A percentile compares a stretch with the other conserved stretches of the same genome.
Evolutionary conservation across 2,329 filamentous ascomycete species (phyloP).

Genomic region (Teratosphaeria gauchensis): DNA sequence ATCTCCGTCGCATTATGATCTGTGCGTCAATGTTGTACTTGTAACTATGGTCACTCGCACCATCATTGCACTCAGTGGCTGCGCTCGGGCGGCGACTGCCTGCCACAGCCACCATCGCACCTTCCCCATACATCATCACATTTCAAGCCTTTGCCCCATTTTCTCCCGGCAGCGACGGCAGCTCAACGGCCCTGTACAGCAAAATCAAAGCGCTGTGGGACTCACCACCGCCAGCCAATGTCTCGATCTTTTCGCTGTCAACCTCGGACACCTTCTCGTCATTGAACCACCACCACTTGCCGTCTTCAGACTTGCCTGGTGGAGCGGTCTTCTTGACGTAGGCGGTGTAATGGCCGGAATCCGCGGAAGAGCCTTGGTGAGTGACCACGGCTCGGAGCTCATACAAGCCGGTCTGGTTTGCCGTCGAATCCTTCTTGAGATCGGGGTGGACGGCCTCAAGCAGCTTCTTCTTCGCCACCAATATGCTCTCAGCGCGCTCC

Average conservation of each 20-base stretch:
- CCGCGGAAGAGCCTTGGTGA: slow-evolving; percentile 90
- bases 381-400: slow-evolving; percentile 90
- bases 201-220: slow-evolving; percentile 74
- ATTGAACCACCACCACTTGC: slow-evolving; percentile 99
- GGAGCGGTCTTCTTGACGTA: slow-evolving; percentile 90
- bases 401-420: slow-evolving; percentile 91
- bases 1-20: too few relatives aligned
- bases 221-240: slow-evolving; percentile 73
- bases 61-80: background rate
- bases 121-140: background rate
- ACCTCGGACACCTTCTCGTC: slow-evolving; percentile 96
- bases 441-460: slow-evolving; percentile 65
- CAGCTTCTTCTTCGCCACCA: slow-evolving; percentile 80
- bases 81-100: background rate
- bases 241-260: slow-evolving; percentile 79
- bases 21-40: too few relatives aligned
- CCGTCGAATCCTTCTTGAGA: slow-evolving; percentile 65
- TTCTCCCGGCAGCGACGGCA: slow-evolving; percentile 39
- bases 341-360: slow-evolving; percentile 95
- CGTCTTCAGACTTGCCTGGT: slow-evolving; percentile 75
- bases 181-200: slow-evolving; percentile 64
- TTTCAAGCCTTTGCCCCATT: slow-evolving; percentile 4
- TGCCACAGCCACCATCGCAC: background rate
- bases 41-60: too few relatives aligned
- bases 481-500: slow-evolving; percentile 65